phyloP scores from a whole-genome alignment of 495 filamentous ascomycete species.

The Schizothecium vesticola region DNA sequence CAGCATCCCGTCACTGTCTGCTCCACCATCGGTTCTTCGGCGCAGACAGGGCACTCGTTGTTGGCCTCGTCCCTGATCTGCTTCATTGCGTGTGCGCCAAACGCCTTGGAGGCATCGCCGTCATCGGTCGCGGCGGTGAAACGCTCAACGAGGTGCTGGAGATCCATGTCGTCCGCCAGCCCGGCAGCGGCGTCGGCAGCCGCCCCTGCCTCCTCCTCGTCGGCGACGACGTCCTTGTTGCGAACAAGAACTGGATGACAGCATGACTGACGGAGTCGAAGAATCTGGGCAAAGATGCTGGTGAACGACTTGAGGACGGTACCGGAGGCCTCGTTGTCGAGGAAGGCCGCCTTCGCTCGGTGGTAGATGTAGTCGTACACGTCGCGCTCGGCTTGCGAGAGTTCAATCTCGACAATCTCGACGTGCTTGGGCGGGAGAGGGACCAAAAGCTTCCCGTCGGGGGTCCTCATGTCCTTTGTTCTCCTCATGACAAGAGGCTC shows the following conservation, averaged over 20 bases:
- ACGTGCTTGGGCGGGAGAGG: conserved; percentile 76
- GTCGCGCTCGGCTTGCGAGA: conserved; percentile 76
- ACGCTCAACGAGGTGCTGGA: conserved; percentile 73
- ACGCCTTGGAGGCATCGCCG: conserved; percentile 60
- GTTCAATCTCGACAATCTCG: conserved; percentile 77
- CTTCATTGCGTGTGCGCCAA: conserved; percentile 77
- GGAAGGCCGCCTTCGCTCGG: conserved; percentile 75
- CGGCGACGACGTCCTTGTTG: conserved; percentile 75
- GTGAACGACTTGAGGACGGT: conserved; percentile 92
- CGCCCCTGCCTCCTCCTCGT: conserved; percentile 79
- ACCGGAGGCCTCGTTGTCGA: conserved; percentile 79
- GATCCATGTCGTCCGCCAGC: conserved; percentile 93
- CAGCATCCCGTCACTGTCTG: conserved; percentile 93
- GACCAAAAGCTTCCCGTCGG: conserved; percentile 79
- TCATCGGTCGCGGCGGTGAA: conserved; percentile 68
- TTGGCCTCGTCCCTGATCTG: conserved; percentile 86
- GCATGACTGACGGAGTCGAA: conserved; percentile 88
- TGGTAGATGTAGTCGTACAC: conserved; percentile 88
- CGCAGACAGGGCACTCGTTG: conserved; percentile 90
- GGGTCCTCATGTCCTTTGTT: conserved; percentile 97
- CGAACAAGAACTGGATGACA: conserved; percentile 88
- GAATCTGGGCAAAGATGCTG: conserved; percentile 93
- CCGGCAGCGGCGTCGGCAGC: conserved; percentile 74
- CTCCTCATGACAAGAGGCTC: conserved; percentile 92
- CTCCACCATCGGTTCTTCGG: conserved; percentile 89